Percentiles rank a stretch among this genome's conserved stretches.
Conservation (phyloP, 73 alveolate genomes). For the Tetrahymena borealis region DNA sequence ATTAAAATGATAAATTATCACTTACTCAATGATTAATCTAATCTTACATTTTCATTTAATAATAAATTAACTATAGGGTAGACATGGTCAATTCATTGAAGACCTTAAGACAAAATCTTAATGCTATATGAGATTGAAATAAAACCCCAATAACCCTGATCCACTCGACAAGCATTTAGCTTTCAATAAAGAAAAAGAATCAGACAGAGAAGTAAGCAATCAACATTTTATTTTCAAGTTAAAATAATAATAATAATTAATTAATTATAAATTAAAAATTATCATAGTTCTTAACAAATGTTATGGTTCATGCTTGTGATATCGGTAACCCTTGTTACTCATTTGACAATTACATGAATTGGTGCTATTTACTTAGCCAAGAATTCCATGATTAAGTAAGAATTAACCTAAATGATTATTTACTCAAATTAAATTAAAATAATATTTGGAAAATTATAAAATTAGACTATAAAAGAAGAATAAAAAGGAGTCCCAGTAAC, state of each 20-base stretch:
- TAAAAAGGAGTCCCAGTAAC: conserved; percentile 32
- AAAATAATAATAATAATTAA: neutral
- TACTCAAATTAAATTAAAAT: too few relatives aligned
- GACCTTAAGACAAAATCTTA: neutral
- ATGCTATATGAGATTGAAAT: neutral
- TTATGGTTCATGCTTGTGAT: conserved; percentile 45
- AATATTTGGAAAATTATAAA: too few relatives aligned
- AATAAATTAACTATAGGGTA: neutral
- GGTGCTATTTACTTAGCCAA: conserved; percentile 32
- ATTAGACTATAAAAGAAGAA: conserved; percentile 37
- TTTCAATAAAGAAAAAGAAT: conserved; percentile 17
- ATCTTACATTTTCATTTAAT: neutral
- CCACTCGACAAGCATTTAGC: conserved; percentile 7
- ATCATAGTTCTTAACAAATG: conserved; percentile 19
- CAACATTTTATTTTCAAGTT: neutral
- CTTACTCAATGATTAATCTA: neutral
- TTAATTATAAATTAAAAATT: neutral
- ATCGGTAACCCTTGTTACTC: conserved; percentile 28
- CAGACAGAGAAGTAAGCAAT: conserved; percentile 24
- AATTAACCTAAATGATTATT: too few relatives aligned
- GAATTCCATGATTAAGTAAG: conserved; percentile 39
- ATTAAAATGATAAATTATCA: too few relatives aligned
- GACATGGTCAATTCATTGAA: neutral
- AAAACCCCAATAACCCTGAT: neutral
- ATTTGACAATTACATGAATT: conserved; percentile 36